Percentiles rank a stretch among this genome's conserved stretches.
Evolutionary conservation across 2,329 filamentous ascomycete genomes (phyloP).

Genomic region (Botrytis fabae): DNA sequence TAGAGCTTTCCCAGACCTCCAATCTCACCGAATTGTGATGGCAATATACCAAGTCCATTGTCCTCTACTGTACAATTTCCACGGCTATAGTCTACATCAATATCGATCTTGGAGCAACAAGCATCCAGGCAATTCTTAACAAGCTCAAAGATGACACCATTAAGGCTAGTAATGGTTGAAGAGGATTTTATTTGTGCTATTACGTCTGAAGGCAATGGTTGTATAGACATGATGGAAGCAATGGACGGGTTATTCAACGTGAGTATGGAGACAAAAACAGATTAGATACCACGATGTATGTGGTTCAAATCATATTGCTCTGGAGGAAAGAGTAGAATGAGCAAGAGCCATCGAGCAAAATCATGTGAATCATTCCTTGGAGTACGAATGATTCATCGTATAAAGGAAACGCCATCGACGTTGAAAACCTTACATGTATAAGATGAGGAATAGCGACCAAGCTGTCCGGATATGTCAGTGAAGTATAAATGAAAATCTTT

Average conservation of each 20-base stretch:
- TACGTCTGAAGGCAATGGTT: conserved; percentile 67
- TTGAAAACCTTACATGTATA: not conserved
- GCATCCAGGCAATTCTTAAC: conserved; percentile 86
- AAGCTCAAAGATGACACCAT: conserved; percentile 68
- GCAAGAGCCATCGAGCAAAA: conserved; percentile 20
- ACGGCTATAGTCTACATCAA: conserved; percentile 71
- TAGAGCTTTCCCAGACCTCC: conserved; percentile 74
- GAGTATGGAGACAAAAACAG: not conserved
- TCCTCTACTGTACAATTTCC: conserved; percentile 83
- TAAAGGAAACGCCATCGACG: not conserved
- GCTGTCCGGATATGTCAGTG: not conserved
- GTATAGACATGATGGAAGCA: conserved; percentile 54
- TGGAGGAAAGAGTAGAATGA: not conserved
- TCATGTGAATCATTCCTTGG: not conserved
- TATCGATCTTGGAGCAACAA: conserved; percentile 63
- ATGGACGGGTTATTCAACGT: not conserved
- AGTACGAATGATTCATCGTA: not conserved
- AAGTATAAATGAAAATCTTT: not conserved
- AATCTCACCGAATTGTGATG: conserved; percentile 66
- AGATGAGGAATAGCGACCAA: not conserved
- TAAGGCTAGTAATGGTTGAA: conserved; percentile 72
- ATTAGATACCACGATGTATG: not conserved
- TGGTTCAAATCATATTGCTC: not conserved
- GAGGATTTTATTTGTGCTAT: conserved; percentile 83
- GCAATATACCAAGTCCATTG: conserved; percentile 75